A percentile compares a stretch with the other conserved stretches of the same genome.
Evolutionary conservation across 2,329 filamentous ascomycete species (phyloP).

Genomic region (Anthostomella pinea): DNA sequence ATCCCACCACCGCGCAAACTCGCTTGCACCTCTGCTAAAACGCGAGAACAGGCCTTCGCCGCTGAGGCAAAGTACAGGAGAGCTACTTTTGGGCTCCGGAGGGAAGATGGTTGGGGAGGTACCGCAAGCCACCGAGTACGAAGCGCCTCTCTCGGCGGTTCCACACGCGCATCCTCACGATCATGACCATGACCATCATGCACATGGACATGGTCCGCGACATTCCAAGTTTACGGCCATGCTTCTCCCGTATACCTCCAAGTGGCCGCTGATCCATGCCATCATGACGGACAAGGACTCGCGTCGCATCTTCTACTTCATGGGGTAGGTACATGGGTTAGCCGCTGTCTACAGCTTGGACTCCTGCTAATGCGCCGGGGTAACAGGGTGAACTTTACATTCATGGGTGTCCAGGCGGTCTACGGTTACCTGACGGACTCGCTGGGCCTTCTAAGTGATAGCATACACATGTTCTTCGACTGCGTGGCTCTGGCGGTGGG

Average conservation of each 20-base stretch:
- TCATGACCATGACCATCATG: slow-evolving; percentile 17
- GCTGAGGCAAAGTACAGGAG: slow-evolving; percentile 28
- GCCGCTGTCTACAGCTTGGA: background rate
- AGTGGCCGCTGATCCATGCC: slow-evolving; percentile 76
- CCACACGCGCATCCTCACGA: slow-evolving; percentile 28
- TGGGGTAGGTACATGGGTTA: slow-evolving; percentile 59
- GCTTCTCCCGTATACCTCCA: slow-evolving; percentile 66
- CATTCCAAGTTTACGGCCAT: slow-evolving; percentile 70
- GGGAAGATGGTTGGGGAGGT: slow-evolving; percentile 14
- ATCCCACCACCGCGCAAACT: slow-evolving; percentile 34
- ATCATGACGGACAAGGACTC: slow-evolving; percentile 91
- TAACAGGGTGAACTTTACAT: slow-evolving; percentile 87
- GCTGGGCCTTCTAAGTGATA: slow-evolving; percentile 91
- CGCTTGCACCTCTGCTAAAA: slow-evolving; percentile 30
- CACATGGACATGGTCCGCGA: slow-evolving; percentile 38
- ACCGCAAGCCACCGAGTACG: slow-evolving; percentile 14
- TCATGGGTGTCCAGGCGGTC: slow-evolving; percentile 92
- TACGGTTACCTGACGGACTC: slow-evolving; percentile 95
- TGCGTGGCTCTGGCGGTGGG: slow-evolving; percentile 90
- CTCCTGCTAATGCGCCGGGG: slow-evolving; percentile 7
- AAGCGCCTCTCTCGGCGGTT: slow-evolving; percentile 12
- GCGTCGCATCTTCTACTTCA: slow-evolving; percentile 94
- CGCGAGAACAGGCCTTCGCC: slow-evolving; percentile 35
- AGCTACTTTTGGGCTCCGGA: slow-evolving; percentile 19
- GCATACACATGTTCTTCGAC: slow-evolving; percentile 99